Conservation (phyloP, 495 filamentous ascomycete species). For the Hypomontagnella submonticulosa region DNA sequence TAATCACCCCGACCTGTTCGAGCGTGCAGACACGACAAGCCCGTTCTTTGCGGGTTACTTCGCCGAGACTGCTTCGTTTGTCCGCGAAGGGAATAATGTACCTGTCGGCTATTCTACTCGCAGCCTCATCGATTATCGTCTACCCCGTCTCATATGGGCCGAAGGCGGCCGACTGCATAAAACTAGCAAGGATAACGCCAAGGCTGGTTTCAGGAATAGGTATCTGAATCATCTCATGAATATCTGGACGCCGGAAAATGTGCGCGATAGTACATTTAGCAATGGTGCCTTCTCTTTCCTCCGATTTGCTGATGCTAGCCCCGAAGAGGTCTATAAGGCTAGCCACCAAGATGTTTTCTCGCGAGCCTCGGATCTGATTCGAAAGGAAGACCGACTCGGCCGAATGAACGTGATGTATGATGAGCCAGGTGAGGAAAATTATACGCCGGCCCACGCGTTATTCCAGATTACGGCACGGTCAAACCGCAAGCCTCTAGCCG, state of each 20-base stretch:
- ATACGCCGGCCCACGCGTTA: constrained; percentile 76
- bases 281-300: constrained; percentile 86
- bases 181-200: constrained; percentile 76
- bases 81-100: constrained; percentile 85
- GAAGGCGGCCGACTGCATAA: constrained; percentile 80
- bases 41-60: constrained; percentile 84
- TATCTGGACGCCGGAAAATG: constrained; percentile 85
- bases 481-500: constrained; percentile 71
- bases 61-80: constrained; percentile 93
- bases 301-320: constrained; percentile 82
- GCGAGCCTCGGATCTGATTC: constrained; percentile 69
- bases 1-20: constrained; percentile 97
- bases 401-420: constrained; percentile 57
- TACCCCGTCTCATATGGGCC: constrained; percentile 82
- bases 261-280: constrained; percentile 66
- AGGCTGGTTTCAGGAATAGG: constrained; percentile 79
- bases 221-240: constrained; percentile 84
- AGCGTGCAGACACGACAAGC: constrained; percentile 90
- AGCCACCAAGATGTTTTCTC: constrained; percentile 64
- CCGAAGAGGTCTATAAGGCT: constrained; percentile 74
- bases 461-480: constrained; percentile 80
- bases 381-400: constrained; percentile 63
- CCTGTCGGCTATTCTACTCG: constrained; percentile 87
- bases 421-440: constrained; percentile 65
- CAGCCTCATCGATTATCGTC: constrained; percentile 82